A percentile compares a stretch with the other conserved stretches of the same genome.
phyloP scores from a whole-genome alignment of 192 early-diverging fungal genomes.

The Mortierella hygrophila region DNA sequence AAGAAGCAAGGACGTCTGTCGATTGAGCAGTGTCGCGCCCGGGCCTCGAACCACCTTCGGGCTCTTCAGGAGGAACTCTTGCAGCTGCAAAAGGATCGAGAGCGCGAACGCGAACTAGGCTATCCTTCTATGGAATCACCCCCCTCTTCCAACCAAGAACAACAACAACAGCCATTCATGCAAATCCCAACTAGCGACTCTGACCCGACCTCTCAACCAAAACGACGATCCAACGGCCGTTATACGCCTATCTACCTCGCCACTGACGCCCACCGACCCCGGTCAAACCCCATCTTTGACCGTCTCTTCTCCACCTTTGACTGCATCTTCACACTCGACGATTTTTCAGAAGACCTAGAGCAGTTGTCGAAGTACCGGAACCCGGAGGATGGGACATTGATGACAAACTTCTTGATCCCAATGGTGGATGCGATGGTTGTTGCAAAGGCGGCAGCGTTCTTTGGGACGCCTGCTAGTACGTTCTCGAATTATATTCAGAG shows the following conservation, averaged over 20 bases:
- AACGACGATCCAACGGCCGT: slow-evolving; percentile 36
- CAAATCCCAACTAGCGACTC: background rate
- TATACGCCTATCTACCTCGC: slow-evolving; percentile 65
- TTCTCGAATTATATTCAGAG: slow-evolving; percentile 58
- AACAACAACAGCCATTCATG: background rate
- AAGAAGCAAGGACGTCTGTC: slow-evolving; percentile 24
- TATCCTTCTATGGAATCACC: background rate
- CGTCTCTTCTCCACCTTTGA: slow-evolving; percentile 62
- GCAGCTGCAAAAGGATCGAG: background rate
- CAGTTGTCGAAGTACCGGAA: slow-evolving; percentile 42
- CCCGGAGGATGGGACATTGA: slow-evolving; percentile 43
- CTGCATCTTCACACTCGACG: slow-evolving; percentile 62
- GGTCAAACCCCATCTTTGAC: slow-evolving; percentile 61
- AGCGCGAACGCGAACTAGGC: background rate
- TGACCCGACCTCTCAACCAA: background rate
- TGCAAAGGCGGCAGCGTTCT: slow-evolving; percentile 62
- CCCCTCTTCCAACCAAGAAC: background rate
- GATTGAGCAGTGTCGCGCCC: slow-evolving; percentile 38
- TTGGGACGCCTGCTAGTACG: slow-evolving; percentile 65
- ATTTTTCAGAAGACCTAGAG: slow-evolving; percentile 59
- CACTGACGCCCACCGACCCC: slow-evolving; percentile 63
- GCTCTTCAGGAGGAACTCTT: slow-evolving; percentile 11
- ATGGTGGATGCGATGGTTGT: slow-evolving; percentile 70
- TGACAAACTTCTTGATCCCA: slow-evolving; percentile 59
- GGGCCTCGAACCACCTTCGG: slow-evolving; percentile 22